Evolutionary conservation across 176 grass and related monocot species (phyloP), one percentile per base, ranked within the genome.

Genomic region (Aegilops umbellulata): DNA sequence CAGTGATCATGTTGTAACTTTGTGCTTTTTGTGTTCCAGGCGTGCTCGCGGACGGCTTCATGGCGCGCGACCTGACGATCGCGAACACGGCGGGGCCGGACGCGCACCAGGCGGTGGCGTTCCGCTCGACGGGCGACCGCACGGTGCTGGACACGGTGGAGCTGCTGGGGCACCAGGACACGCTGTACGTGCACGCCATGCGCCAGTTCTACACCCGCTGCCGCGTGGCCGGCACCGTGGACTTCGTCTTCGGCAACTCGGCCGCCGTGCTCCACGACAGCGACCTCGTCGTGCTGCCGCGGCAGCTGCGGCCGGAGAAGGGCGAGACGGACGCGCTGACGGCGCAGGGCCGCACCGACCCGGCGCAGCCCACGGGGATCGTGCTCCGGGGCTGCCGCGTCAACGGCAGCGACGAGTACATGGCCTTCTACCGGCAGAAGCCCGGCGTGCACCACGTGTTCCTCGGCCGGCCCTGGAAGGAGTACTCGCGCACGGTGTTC

Each of bases 181-280:
- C 94, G 27, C 85, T 97, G 24, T 97, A 94, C 84, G 82, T 87
- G 74, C 92, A 94, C 62, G 69, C 85, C 0, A 27, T 86, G 4
- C 85, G 92, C 0, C 94, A 94, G 49, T 97, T 94, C 89, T 97
- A 94, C 86, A 94, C 79, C 32, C 88, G 90, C 27, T 96, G 94
- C 88, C 97, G 87, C 84, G 91, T 99, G 60, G 65, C 97, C 49
- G 97, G 97, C 86, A 99, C 97, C 3, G 94, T 96, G 16, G 97
- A 99, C 84, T 99, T 99, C 94, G 83, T 99, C 76, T 99, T 99
- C 83, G 97, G 97, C 86, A 96, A 96, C 86, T 92, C 97, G 0
- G 97, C 94, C 0, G 4, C 97, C 4, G 62, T 99, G n/a, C 93
- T 99, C 74, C 82, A 85, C 77, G 81, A 83, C 88, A 91, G 75